Conservation (phyloP, 1,139 yeast species). For the Kurtzmaniella natalensis region DNA sequence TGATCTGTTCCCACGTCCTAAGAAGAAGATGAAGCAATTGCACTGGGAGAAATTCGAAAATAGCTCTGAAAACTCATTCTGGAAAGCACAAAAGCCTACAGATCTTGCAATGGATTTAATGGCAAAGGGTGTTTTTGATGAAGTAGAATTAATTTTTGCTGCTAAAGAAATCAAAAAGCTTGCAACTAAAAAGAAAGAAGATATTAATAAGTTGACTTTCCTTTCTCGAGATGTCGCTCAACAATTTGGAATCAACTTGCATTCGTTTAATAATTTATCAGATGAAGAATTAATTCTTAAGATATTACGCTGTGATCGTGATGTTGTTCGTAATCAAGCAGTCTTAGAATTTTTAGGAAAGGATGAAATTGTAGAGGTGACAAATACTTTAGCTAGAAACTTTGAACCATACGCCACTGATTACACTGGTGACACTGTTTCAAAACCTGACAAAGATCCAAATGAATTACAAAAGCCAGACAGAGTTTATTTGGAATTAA, state of each 20-base stretch:
- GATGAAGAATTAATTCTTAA: constrained; percentile 56
- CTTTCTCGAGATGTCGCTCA: constrained; percentile 70
- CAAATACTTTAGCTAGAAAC: constrained; percentile 58
- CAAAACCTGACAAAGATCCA: constrained; percentile 70
- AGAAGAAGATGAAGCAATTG: constrained; percentile 71
- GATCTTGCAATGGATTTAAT: constrained; percentile 55
- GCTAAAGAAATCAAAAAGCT: constrained; percentile 67
- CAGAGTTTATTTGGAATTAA: constrained; percentile 65
- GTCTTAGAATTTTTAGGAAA: constrained; percentile 69
- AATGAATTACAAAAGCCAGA: constrained; percentile 73
- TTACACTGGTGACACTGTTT: constrained; percentile 38
- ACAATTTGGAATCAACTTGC: constrained; percentile 75
- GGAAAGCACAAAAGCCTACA: constrained; percentile 42
- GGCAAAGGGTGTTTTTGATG: constrained; percentile 70
- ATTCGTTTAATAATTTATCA: constrained; percentile 48
- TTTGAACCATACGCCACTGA: constrained; percentile 64
- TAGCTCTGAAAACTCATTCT: constrained; percentile 57
- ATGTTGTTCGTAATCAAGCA: constrained; percentile 51
- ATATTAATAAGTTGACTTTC: constrained; percentile 51
- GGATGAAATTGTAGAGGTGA: constrained; percentile 62
- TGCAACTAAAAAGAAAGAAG: constrained; percentile 45
- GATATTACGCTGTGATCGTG: constrained; percentile 60
- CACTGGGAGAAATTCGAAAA: constrained; percentile 80
- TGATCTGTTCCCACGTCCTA: constrained; percentile 68
- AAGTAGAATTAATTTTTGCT: constrained; percentile 70